Evolutionary conservation across 176 grass and related monocot species (phyloP).

Genomic region (Typha latifolia): DNA sequence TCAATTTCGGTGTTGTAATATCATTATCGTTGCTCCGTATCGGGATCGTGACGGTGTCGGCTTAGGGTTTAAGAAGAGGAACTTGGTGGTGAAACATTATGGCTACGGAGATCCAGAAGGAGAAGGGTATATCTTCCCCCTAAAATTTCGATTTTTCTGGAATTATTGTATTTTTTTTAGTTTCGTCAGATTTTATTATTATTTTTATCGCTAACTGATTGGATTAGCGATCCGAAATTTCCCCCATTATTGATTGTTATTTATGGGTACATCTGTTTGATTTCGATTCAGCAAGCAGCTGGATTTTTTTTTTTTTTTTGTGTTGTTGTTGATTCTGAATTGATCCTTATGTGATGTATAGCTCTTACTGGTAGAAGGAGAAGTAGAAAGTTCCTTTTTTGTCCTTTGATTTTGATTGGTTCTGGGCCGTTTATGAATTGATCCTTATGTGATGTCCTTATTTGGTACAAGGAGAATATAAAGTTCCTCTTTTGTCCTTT

Average conservation of each 20-base stretch:
- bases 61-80: neutral
- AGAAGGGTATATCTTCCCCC: conserved; percentile 1
- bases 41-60: neutral
- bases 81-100: conserved; percentile 1
- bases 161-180: neutral
- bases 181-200: too few relatives aligned
- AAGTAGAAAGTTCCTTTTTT: too few relatives aligned
- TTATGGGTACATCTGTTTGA: neutral
- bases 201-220: too few relatives aligned
- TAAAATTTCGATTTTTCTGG: neutral
- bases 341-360: too few relatives aligned
- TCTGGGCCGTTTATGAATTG: neutral
- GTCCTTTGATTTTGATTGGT: neutral
- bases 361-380: too few relatives aligned
- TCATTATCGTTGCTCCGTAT: neutral
- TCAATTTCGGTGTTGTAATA: neutral
- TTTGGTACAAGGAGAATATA: too few relatives aligned
- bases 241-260: neutral
- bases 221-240: neutral
- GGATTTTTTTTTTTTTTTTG: neutral
- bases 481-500: too few relatives aligned
- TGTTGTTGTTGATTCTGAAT: neutral
- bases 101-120: neutral
- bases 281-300: neutral
- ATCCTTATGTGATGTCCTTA: too few relatives aligned